Percentiles rank a stretch among this genome's conserved stretches.
These are phyloP conservation scores for Auriculariales sp. DNA, from an alignment of 768 basidiomycete species.

Conservation along the genomic window DNA sequence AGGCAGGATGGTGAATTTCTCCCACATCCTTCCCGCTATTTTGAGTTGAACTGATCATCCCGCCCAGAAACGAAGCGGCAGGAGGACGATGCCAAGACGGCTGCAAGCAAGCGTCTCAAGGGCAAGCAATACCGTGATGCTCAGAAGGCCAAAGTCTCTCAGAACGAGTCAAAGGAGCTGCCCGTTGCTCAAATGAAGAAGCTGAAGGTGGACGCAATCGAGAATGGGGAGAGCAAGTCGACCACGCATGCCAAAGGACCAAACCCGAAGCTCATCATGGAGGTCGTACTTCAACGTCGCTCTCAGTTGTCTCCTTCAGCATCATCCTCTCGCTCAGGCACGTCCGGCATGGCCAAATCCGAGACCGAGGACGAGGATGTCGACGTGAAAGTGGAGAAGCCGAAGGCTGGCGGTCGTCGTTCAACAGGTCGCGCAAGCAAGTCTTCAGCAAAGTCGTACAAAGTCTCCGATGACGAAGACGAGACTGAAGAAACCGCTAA, in stretches of 20 bases:
- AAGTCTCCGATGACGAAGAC: slow-evolving; percentile 6
- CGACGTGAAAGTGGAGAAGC: no score
- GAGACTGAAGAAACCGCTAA: not conserved
- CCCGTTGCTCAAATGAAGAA: slow-evolving; percentile 5
- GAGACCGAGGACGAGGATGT: no score
- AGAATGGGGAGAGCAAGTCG: no score
- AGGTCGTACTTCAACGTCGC: slow-evolving; percentile 38
- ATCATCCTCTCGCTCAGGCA: no score
- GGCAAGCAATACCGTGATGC: slow-evolving; percentile 62
- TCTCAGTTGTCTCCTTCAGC: slow-evolving; percentile 7
- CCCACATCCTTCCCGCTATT: slow-evolving; percentile 3
- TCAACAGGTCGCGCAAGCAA: no score
- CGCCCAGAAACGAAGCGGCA: slow-evolving; percentile 28
- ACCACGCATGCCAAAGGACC: no score
- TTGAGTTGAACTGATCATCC: slow-evolving; percentile 2
- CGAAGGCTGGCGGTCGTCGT: no score
- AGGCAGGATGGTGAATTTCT: slow-evolving; percentile 38
- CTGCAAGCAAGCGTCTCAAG: slow-evolving; percentile 52
- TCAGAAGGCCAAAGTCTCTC: slow-evolving; percentile 21
- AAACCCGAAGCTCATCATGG: slow-evolving; percentile 25
- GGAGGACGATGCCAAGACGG: slow-evolving; percentile 25
- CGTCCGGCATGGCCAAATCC: no score
- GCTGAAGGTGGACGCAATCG: slow-evolving; percentile 1
- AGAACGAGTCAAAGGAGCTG: slow-evolving; percentile 12
- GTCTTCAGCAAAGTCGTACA: no score